Evolutionary conservation across 1,284 basidiomycete species (phyloP), one percentile per base, ranked within the genome.

Genomic region (Rhodotorula sp.): DNA sequence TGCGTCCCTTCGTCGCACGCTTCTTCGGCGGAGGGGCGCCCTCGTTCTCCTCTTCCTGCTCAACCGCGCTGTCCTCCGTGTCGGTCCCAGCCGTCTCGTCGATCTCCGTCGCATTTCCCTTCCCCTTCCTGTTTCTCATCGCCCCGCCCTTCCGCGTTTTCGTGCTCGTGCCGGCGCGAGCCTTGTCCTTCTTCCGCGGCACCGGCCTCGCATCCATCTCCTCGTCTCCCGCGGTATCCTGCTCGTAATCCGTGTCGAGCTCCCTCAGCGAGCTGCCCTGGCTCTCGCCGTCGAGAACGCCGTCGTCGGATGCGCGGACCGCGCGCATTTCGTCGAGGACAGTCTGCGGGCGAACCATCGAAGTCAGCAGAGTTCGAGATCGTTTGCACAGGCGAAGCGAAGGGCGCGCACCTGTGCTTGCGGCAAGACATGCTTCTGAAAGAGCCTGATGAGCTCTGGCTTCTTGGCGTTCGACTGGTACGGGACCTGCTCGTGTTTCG

Each of bases 401-500:
- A 10, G 30, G 13, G 30, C 52, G 13, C 73, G 54, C 22, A 87
- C 88, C 27, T 81, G 78, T 9, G 85, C 83, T 65, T 86, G 85
- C 13, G 87, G 82, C 76, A 85, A 87, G 75, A 97, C 85, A 79
- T 91, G 84, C 47, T 88, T 84, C 68, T 92, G 87, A 81, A 94
- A 98, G 7, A 89, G 82, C 51, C 87, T 83, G 17, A 97, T 85
- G 32, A 98, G 86, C 76, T 91, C 92, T 10, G 88, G 84, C 81
- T 98, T 98, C 72, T 90, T 91, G 76, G 90, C 89, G 1, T 87
- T 87, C 5, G 88, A 86, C 10, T 90, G 87, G 80, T 89, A 91
- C 44, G 68, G 71, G 27, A 74, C 57, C 73, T 74, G 68, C 2
- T 0, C 11, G 13, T 22, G 24, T 9, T 32, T 5, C 48, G 15